phyloP scores from a whole-genome alignment of 768 basidiomycete species.

The Hirschioporus abietinus region DNA sequence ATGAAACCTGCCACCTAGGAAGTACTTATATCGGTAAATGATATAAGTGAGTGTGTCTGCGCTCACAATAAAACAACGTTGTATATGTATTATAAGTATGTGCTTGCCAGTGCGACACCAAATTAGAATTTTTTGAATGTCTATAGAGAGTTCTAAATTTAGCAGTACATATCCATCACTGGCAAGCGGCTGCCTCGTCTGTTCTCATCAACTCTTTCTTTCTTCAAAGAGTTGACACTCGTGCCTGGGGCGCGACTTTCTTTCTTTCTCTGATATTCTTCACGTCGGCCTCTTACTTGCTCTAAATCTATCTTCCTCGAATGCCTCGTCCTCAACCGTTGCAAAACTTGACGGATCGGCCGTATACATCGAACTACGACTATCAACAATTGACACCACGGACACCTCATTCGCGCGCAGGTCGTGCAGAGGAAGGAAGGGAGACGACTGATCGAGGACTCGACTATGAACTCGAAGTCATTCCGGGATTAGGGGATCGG shows the following conservation, averaged over 20 bases:
- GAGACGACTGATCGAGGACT: constrained; percentile 40
- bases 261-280: neutral
- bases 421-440: constrained; percentile 49
- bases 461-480: constrained; percentile 27
- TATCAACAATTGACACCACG: constrained; percentile 43
- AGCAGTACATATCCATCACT: neutral
- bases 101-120: no score
- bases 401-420: constrained; percentile 58
- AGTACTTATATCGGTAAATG: no score
- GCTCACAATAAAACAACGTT: no score
- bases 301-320: neutral
- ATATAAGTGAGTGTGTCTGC: no score
- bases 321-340: neutral
- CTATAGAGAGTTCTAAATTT: neutral
- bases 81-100: no score
- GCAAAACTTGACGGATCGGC: constrained; percentile 3
- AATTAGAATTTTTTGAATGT: no score
- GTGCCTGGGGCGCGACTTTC: neutral
- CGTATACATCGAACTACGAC: constrained; percentile 25
- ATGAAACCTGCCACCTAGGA: no score
- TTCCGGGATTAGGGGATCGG: constrained; percentile 23
- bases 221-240: neutral
- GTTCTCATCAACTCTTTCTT: constrained; percentile 1
- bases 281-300: neutral
- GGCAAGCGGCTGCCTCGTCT: neutral